Conservation (phyloP, 176 grass and related monocot genomes). For the Neostapfia colusana region DNA sequence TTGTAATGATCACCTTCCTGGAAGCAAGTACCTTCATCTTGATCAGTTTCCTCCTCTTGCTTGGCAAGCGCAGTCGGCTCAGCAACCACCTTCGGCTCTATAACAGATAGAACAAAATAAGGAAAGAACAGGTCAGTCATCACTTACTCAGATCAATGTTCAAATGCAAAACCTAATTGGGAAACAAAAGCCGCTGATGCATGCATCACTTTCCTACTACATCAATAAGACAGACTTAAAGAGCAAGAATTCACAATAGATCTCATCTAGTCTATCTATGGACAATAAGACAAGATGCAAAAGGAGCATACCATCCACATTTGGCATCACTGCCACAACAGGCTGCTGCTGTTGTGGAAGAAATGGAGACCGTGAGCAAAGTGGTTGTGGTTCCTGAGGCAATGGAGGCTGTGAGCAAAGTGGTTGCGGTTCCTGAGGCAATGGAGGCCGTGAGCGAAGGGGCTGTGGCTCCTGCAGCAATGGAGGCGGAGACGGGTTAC, state of each 20-base stretch:
- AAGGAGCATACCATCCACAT: constrained; percentile 44
- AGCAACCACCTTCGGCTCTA: constrained; percentile 34
- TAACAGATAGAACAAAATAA: constrained; percentile 36
- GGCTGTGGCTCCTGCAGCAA: no score
- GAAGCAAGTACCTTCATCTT: constrained; percentile 39
- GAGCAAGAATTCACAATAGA: constrained; percentile 30
- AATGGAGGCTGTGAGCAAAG: background rate
- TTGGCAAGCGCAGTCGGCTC: constrained; percentile 26
- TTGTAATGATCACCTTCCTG: constrained; percentile 30
- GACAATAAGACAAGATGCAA: constrained; percentile 40
- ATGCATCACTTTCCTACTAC: constrained; percentile 25
- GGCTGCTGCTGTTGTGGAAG: constrained; percentile 9
- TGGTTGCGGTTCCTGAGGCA: background rate
- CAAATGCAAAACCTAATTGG: constrained; percentile 21
- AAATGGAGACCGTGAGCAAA: background rate
- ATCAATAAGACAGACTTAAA: constrained; percentile 23
- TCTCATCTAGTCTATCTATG: constrained; percentile 29
- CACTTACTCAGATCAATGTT: constrained; percentile 1
- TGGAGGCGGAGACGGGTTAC: background rate
- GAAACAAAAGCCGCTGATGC: constrained; percentile 23
- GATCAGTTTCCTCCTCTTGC: constrained; percentile 38
- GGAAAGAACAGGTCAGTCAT: constrained; percentile 36
- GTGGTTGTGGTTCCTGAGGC: background rate
- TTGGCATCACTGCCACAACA: constrained; percentile 44
- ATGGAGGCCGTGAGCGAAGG: no score